Conservation (phyloP, 106 monocot species). For the Dendrobium nobile region DNA sequence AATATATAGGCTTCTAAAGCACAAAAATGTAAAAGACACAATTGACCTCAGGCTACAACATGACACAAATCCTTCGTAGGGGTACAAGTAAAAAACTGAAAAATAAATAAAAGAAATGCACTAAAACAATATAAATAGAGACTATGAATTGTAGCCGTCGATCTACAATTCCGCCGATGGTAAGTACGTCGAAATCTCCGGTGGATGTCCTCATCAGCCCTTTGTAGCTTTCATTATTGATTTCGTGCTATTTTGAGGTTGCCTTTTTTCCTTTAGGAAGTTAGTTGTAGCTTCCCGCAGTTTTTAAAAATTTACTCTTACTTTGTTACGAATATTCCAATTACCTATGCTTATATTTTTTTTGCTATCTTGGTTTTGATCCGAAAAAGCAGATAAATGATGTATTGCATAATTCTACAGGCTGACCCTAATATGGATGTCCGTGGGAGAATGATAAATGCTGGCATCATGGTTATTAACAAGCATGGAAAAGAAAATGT, state of each 20-base stretch:
- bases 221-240: neutral
- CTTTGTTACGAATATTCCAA: neutral
- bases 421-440: conserved; percentile 93
- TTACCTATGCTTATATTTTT: neutral
- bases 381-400: neutral
- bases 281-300: neutral
- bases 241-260: neutral
- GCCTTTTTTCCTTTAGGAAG: neutral
- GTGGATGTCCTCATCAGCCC: neutral
- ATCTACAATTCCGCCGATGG: too few relatives aligned
- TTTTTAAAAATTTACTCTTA: neutral
- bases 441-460: conserved; percentile 93
- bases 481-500: conserved; percentile 97
- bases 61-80: too few relatives aligned
- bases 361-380: neutral
- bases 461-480: conserved; percentile 84
- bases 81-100: too few relatives aligned
- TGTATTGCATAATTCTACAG: conserved; percentile 28
- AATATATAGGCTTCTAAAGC: too few relatives aligned
- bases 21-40: too few relatives aligned
- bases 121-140: too few relatives aligned
- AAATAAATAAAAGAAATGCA: too few relatives aligned
- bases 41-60: too few relatives aligned
- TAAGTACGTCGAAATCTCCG: too few relatives aligned
- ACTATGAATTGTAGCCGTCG: too few relatives aligned